These are phyloP conservation scores for Ogataea methanolica DNA, from an alignment of 805 yeast genomes.

Conservation along the genomic window DNA sequence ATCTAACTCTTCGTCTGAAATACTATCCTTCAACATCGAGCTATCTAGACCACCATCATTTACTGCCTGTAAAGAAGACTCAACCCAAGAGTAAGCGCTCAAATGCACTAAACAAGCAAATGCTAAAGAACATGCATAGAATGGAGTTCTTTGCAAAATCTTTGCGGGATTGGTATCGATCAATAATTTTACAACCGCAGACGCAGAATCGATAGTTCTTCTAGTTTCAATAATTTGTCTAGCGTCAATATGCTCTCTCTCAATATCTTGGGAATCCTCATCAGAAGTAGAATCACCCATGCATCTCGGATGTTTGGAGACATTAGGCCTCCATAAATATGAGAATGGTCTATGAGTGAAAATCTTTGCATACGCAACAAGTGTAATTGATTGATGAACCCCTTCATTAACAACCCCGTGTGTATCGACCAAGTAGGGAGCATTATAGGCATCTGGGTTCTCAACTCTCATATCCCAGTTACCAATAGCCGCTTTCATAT, in stretches of 20 bases:
- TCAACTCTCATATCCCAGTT: conserved; percentile 46
- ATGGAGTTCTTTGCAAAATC: conserved; percentile 42
- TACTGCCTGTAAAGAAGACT: conserved; percentile 27
- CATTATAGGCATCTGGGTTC: conserved; percentile 37
- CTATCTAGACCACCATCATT: conserved; percentile 8
- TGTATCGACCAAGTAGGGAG: conserved; percentile 39
- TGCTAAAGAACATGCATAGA: conserved; percentile 50
- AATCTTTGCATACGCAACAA: conserved; percentile 49
- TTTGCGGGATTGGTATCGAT: conserved; percentile 44
- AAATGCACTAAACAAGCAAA: conserved; percentile 48
- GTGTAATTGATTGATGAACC: conserved; percentile 44
- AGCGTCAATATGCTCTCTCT: conserved; percentile 34
- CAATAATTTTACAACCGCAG: conserved; percentile 40
- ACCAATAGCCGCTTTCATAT: conserved; percentile 42
- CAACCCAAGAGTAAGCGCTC: conserved; percentile 51
- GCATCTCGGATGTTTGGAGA: conserved; percentile 38
- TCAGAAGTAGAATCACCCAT: conserved; percentile 26
- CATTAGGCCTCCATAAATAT: conserved; percentile 45
- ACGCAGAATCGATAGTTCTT: conserved; percentile 51
- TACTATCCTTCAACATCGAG: conserved; percentile 19
- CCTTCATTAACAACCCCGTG: conserved; percentile 49
- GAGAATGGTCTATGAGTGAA: conserved; percentile 52
- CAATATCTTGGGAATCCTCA: conserved; percentile 28
- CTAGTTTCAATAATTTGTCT: conserved; percentile 47
- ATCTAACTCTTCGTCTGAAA: conserved; percentile 34